These are phyloP conservation scores for Diaporthe destruens DNA, from an alignment of 2,329 filamentous ascomycete species.

Conservation along the genomic window DNA sequence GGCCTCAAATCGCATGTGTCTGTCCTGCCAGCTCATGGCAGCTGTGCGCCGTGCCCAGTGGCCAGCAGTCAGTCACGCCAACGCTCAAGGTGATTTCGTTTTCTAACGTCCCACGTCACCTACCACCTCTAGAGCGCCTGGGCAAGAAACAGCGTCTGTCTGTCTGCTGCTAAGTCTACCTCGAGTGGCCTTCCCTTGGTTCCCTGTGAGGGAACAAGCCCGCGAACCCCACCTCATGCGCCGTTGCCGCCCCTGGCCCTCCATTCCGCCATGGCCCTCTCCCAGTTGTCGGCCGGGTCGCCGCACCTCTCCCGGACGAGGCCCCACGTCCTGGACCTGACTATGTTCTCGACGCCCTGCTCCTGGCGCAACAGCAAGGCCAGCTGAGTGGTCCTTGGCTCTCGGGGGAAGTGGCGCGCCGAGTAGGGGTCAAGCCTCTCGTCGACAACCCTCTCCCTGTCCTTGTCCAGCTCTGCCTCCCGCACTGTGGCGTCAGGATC, in stretches of 20 bases:
- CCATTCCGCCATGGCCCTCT: slow-evolving; percentile 76
- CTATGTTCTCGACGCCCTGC: slow-evolving; percentile 80
- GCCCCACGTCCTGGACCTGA: slow-evolving; percentile 85
- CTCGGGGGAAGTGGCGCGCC: slow-evolving; percentile 81
- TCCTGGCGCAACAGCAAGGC: slow-evolving; percentile 81
- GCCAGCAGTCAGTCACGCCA: neutral
- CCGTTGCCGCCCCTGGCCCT: slow-evolving; percentile 52
- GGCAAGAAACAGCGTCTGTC: neutral
- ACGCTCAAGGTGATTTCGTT: neutral
- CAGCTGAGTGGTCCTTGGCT: slow-evolving; percentile 84
- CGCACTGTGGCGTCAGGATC: slow-evolving; percentile 82
- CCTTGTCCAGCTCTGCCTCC: slow-evolving; percentile 76
- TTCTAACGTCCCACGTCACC: neutral
- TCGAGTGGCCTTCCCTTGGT: neutral
- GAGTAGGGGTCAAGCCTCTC: slow-evolving; percentile 95
- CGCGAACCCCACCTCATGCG: slow-evolving; percentile 9
- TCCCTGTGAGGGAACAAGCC: neutral
- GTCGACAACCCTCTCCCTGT: slow-evolving; percentile 81
- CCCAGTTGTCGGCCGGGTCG: slow-evolving; percentile 69
- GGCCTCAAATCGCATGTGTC: no score
- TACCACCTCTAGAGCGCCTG: neutral
- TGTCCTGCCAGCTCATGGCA: neutral
- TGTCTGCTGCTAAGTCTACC: neutral
- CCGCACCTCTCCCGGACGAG: slow-evolving; percentile 82
- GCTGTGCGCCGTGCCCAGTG: neutral